phyloP scores from a whole-genome alignment of 306 rosid genomes.

The Acmispon strigosus region DNA sequence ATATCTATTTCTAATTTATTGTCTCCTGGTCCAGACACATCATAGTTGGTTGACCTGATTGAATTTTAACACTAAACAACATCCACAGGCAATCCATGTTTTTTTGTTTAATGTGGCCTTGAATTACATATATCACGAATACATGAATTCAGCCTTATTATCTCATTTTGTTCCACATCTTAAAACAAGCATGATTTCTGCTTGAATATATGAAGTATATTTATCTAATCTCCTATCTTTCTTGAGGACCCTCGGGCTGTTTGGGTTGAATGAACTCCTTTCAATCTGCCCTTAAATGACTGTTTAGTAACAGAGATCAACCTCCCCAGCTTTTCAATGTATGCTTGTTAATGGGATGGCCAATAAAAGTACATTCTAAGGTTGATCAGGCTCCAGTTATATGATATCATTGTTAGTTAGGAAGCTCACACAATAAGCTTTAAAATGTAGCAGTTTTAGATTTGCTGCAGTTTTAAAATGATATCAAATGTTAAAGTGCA shows the following conservation, averaged over 20 bases:
- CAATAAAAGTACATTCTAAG: background rate
- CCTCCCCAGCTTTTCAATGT: background rate
- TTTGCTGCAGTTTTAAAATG: too few relatives aligned
- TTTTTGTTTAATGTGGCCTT: background rate
- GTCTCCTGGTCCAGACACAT: background rate
- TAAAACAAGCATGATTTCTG: background rate
- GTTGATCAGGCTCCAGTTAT: background rate
- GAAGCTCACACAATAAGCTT: too few relatives aligned
- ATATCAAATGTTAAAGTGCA: too few relatives aligned
- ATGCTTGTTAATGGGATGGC: background rate
- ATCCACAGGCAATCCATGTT: background rate
- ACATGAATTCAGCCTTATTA: background rate
- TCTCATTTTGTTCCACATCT: background rate
- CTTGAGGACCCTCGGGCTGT: background rate
- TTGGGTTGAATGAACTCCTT: background rate
- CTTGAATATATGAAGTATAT: background rate
- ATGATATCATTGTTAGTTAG: background rate
- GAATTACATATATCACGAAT: background rate
- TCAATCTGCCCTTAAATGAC: background rate
- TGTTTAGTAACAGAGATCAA: background rate
- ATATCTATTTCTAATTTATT: background rate
- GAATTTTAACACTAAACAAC: background rate
- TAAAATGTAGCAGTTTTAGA: too few relatives aligned
- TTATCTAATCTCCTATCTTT: background rate
- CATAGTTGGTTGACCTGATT: background rate